These are phyloP conservation scores for Austropuccinia psidii DNA, from an alignment of 1,284 basidiomycete genomes.

Conservation along the genomic window DNA sequence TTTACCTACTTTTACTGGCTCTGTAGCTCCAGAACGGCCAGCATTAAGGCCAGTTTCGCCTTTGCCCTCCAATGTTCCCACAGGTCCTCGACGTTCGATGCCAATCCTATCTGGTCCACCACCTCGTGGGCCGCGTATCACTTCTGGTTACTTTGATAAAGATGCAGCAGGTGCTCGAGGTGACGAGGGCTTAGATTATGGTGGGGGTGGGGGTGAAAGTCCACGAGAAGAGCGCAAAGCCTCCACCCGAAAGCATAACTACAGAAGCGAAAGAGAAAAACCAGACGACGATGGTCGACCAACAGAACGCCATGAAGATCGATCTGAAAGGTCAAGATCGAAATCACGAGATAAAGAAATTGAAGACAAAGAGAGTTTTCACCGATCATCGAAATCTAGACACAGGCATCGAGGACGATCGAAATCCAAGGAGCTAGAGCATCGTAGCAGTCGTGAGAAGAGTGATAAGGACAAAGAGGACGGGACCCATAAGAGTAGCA, in stretches of 20 bases:
- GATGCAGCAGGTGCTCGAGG: conserved; percentile 31
- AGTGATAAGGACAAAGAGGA: conserved; percentile 34
- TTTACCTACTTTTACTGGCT: not conserved
- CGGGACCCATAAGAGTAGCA: not conserved
- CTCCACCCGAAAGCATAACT: conserved; percentile 21
- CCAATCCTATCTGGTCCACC: not conserved
- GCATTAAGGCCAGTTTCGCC: conserved; percentile 21
- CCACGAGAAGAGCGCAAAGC: conserved; percentile 31
- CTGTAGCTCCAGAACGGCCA: conserved; percentile 10
- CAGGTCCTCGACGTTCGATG: conserved; percentile 18
- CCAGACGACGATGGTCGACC: not conserved
- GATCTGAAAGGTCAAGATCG: conserved; percentile 20
- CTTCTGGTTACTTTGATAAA: conserved; percentile 34
- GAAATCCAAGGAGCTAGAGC: conserved; percentile 28
- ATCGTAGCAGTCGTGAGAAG: conserved; percentile 33
- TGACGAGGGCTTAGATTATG: conserved; percentile 35
- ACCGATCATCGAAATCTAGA: conserved; percentile 3
- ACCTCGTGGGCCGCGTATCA: not conserved
- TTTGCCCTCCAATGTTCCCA: conserved; percentile 29
- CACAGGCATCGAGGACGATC: conserved; percentile 33
- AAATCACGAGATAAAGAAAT: conserved; percentile 33
- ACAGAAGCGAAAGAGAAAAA: conserved; percentile 28
- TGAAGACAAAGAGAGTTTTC: conserved; percentile 24
- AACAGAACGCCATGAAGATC: conserved; percentile 8
- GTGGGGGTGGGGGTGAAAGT: conserved; percentile 25